A percentile compares a stretch with the other conserved stretches of the same genome.
Conservation (phyloP, 2,329 filamentous ascomycete genomes). For the Fusarium musae region DNA sequence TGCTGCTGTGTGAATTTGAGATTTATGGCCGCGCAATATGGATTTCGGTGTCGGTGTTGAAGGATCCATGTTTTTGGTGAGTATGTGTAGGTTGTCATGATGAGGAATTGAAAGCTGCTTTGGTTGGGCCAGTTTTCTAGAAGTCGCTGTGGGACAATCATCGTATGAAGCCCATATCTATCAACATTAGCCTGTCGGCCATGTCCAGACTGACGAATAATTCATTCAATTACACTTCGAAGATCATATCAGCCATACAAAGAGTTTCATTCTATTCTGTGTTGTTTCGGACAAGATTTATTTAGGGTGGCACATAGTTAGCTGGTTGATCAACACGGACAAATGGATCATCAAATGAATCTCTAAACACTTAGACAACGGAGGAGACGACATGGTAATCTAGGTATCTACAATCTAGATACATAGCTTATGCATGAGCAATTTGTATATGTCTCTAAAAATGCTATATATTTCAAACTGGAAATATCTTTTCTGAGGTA, state of each 20-base stretch:
- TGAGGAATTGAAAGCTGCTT: not conserved
- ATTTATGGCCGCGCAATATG: constrained; percentile 86
- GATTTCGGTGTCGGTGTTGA: constrained; percentile 57
- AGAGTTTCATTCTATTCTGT: not conserved
- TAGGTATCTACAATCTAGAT: not conserved
- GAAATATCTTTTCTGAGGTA: not conserved
- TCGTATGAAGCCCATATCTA: not conserved
- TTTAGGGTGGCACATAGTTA: too few species aligned
- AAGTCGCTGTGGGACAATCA: constrained; percentile 16
- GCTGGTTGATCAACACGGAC: not conserved
- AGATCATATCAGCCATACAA: not conserved
- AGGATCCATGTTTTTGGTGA: constrained; percentile 43
- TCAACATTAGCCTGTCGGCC: not conserved
- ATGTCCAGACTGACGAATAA: not conserved
- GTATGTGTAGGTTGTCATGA: constrained; percentile 5
- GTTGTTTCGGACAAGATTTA: not conserved
- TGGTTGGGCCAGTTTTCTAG: not conserved
- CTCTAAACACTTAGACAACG: not conserved
- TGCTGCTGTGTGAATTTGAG: constrained; percentile 79
- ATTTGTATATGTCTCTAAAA: not conserved
- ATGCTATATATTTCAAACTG: not conserved
- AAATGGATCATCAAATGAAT: not conserved
- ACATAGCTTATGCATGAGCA: not conserved
- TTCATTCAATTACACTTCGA: not conserved
- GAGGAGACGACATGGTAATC: not conserved